Percentiles rank a stretch among this genome's conserved stretches.
Conservation (phyloP, 306 rosid genomes). For the Erythrophleum fordii region DNA sequence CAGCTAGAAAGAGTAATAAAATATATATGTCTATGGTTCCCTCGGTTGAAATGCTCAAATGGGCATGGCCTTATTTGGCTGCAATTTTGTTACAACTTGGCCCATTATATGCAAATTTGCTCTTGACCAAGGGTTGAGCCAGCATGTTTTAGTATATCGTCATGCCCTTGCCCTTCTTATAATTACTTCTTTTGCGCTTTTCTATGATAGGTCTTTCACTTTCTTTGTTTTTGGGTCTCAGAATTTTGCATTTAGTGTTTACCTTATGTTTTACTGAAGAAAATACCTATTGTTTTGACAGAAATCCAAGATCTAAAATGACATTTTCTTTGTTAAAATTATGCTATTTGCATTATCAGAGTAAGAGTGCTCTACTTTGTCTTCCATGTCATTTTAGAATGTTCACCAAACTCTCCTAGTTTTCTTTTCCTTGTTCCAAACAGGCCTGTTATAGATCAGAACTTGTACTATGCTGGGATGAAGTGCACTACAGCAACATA, state of each 20-base stretch:
- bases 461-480: slow-evolving; percentile 59
- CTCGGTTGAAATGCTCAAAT: slow-evolving; percentile 2
- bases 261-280: neutral
- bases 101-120: slow-evolving; percentile 48
- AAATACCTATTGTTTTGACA: slow-evolving; percentile 30
- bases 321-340: slow-evolving; percentile 49
- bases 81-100: slow-evolving; percentile 56
- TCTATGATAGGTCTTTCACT: slow-evolving; percentile 50
- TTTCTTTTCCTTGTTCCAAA: neutral
- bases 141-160: slow-evolving; percentile 52
- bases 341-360: slow-evolving; percentile 47
- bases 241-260: neutral
- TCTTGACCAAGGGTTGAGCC: slow-evolving; percentile 59
- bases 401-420: neutral
- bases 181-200: slow-evolving; percentile 57
- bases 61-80: slow-evolving; percentile 47
- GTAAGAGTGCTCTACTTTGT: slow-evolving; percentile 27
- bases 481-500: slow-evolving; percentile 63
- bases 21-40: slow-evolving; percentile 6
- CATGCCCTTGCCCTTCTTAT: slow-evolving; percentile 47
- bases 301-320: slow-evolving; percentile 63
- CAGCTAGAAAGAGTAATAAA: neutral
- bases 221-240: neutral
- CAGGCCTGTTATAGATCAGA: slow-evolving; percentile 69
- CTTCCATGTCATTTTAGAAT: neutral